Evolutionary conservation across 140 eudicot species (phyloP), one percentile per base, ranked within the genome.

Genomic region (Bidens hawaiensis): DNA sequence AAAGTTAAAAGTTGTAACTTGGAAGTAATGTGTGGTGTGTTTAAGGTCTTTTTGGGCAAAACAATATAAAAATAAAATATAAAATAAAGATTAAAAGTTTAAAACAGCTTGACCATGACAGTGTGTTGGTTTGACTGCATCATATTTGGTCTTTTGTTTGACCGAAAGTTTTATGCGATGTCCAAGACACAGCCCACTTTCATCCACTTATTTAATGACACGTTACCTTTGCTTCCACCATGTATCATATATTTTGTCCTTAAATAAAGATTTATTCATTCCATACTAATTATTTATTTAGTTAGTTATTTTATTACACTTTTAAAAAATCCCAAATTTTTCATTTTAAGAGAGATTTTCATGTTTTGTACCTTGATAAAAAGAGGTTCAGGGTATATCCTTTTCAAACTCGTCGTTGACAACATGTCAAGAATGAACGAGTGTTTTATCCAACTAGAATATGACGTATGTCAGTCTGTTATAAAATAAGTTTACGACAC

Each of bases 61-160:
- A 60, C 28, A 36, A 70, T 58, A 50, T 45, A 21, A 24, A 27
- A 18, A 15, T 52, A 64, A 10, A 11, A 4, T n/a, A n/a, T n/a
- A n/a, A 40, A 60, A n/a, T 43, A 33, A 0, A 12, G 25, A 54
- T n/a, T n/a, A 72, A 72, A 25, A 38, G 5, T 33, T 10, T 64
- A 42, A 14, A 67, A 74, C 79, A 74, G 69, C 64, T 74, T 74
- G 79, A 74, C 74, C 79, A 66, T 74, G 79, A 74, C 79, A 74
- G 79, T 74, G 69, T 74, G 79, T 74, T 67, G 57, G 79, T 74
- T 74, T 74, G 79, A 74, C 79, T 66, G 74, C 59, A 27, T 23
- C 69, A 73, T 65, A 56, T 65, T 72, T 73, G 73, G 74, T 73
- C 73, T 48, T 74, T 74, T 27, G 69, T 74, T 74, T 74, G 79